Percentiles rank a stretch among this genome's conserved stretches.
Conservation (phyloP, 495 filamentous ascomycete species). For the Aspergillus taichungensis region DNA sequence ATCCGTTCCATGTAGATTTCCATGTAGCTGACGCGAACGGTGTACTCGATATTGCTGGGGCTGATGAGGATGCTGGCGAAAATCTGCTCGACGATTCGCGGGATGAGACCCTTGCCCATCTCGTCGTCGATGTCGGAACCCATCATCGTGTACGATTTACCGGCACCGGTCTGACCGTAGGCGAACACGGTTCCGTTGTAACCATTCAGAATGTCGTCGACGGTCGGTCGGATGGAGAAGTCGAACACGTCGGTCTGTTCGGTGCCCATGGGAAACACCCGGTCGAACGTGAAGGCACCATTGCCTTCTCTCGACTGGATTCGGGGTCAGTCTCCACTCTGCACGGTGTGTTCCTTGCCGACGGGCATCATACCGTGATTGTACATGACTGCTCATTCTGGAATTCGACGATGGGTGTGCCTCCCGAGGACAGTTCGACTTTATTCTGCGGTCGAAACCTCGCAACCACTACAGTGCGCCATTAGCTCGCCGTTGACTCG, state of each 20-base stretch:
- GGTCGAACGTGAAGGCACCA: slow-evolving; percentile 91
- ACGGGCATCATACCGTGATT: slow-evolving; percentile 50
- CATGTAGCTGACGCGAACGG: slow-evolving; percentile 97
- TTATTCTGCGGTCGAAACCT: slow-evolving; percentile 97
- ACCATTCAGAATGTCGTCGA: slow-evolving; percentile 95
- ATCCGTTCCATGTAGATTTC: slow-evolving; percentile 99
- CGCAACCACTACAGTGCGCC: slow-evolving; percentile 63
- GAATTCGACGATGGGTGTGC: slow-evolving; percentile 84
- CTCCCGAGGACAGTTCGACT: slow-evolving; percentile 78
- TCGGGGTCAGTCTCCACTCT: slow-evolving; percentile 3
- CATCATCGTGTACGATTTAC: slow-evolving; percentile 99
- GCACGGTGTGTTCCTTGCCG: background rate
- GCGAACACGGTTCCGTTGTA: slow-evolving; percentile 99
- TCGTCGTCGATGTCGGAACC: slow-evolving; percentile 92
- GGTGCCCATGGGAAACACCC: slow-evolving; percentile 88
- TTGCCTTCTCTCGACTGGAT: slow-evolving; percentile 70
- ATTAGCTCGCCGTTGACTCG: slow-evolving; percentile 9
- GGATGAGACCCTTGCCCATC: slow-evolving; percentile 83
- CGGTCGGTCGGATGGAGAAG: slow-evolving; percentile 90
- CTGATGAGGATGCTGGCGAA: slow-evolving; percentile 88
- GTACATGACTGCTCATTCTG: slow-evolving; percentile 82
- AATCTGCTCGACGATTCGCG: slow-evolving; percentile 95
- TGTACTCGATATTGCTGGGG: slow-evolving; percentile 93
- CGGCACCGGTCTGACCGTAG: slow-evolving; percentile 96
- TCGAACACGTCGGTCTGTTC: slow-evolving; percentile 88